Base-by-base conservation (phyloP, 2,329 filamentous ascomycete genomes). In the Tothia fuscella region DNA sequence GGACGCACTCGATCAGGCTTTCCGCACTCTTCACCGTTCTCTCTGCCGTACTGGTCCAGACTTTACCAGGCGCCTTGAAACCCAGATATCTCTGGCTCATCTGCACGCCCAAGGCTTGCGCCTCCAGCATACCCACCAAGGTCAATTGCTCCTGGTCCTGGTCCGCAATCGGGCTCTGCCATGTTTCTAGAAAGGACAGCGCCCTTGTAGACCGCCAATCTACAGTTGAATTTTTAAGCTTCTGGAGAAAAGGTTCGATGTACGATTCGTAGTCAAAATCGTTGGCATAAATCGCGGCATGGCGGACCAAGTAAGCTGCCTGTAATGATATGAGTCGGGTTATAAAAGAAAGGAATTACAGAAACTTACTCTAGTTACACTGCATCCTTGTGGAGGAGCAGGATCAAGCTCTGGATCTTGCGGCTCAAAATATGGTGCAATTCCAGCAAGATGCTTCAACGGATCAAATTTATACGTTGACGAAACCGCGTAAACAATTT, bases 41-140 rank as follows among this genome's bases (percentile, higher is more conserved):
- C 55, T 79, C 75, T 0, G 77, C 76, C 0, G 74, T 78, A 5
- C 72, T 76, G 2, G 75, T 67, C 75, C 76, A 80, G 2, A 80
- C 63, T 37, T 67, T 68, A 45, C 63, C 61, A 0, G 76, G 76
- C 4, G 68, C 52, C 43, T 59, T 64, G 28, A 80, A 58, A 31
- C 61, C 57, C 0, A 70, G 70, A 50, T 81, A 80, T 37, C 74
- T 65, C 50, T 78, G 70, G 13, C 67, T 67, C 14, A 80, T 57
- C 42, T 74, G 65, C 4, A 73, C 68, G 14, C 76, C 77, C 9
- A 80, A 61, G 47, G 73, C 66, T 14, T 71, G 67, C 2, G 76
- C 72, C 53, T 80, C 74, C 4, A 78, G 61, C 46, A 66, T 65
- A n/a, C 77, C 76, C 14, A 76, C 68, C 13, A 72, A 65, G 10